A percentile compares a stretch with the other conserved stretches of the same genome.
Conservation (phyloP, 2,329 filamentous ascomycete species). For the Teratosphaeriaceae sp. region DNA sequence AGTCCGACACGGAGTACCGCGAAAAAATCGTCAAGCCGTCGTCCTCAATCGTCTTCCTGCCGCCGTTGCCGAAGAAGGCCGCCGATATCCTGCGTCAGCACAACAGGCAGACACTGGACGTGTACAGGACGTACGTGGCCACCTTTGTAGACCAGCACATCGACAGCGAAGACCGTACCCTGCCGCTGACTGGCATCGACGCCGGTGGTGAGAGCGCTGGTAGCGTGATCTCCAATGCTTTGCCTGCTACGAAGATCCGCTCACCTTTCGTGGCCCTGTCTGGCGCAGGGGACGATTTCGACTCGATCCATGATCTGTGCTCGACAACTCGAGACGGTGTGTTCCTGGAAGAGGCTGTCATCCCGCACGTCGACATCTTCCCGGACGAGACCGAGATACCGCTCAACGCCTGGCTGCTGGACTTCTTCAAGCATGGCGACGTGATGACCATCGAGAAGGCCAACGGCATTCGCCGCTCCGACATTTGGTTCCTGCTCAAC, state of each 20-base stretch:
- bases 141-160: constrained; percentile 64
- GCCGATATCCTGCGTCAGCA: constrained; percentile 52
- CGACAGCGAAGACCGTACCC: constrained; percentile 42
- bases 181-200: constrained; percentile 54
- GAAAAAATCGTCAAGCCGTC: constrained; percentile 50
- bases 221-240: constrained; percentile 17
- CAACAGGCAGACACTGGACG: constrained; percentile 58
- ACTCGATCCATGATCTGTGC: constrained; percentile 62
- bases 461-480: constrained; percentile 59
- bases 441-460: constrained; percentile 52
- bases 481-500: constrained; percentile 68
- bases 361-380: constrained; percentile 61
- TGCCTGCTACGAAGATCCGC: constrained; percentile 44
- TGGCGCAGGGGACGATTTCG: constrained; percentile 58
- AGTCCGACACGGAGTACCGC: constrained; percentile 42
- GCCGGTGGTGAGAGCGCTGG: constrained; percentile 32
- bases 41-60: constrained; percentile 60
- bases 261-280: constrained; percentile 69
- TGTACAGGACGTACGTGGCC: constrained; percentile 62
- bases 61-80: constrained; percentile 53
- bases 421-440: constrained; percentile 72
- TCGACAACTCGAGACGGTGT: constrained; percentile 58
- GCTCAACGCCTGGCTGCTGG: constrained; percentile 63
- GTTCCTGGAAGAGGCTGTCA: constrained; percentile 66
- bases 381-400: constrained; percentile 49